Base-by-base conservation (phyloP, 148 eudicot genomes). In the Fallopia convolvulus region DNA sequence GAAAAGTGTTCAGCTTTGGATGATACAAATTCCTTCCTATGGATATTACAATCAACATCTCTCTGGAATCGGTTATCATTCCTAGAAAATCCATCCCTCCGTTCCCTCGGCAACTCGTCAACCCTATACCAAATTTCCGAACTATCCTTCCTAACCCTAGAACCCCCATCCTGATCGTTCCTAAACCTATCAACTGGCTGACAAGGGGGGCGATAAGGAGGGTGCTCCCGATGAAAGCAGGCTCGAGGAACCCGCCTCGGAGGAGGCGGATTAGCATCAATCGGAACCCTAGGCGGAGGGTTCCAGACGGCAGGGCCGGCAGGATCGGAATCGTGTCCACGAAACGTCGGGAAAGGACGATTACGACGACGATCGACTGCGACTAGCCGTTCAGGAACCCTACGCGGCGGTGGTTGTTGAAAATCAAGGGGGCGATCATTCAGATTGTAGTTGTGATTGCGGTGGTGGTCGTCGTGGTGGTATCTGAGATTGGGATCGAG, bases 371-470 rank as follows among this genome's bases (percentile, higher is more conserved):
- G 60, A 36, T 79, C 85, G 73, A 53, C 72, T 11, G 36, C 14
- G 48, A 52, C 70, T 30, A 76, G 80, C 63, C 83, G 79, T 61
- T 77, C 47, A 40, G 83, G 58, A 84, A 81, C 83, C 84, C 86
- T 84, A 77, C 85, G 78, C 1, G 85, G 78, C 1, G 85, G 82
- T 1, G 81, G 17, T 9, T 42, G 79, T 9, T 53, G 52, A 33
- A 78, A 82, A 15, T 70, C 75, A 46, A 77, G 20, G 55, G 2
- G 49, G 11, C 74, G 74, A 71, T 71, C 6, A 20, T 13, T 32
- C 20, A 32, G 72, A 68, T 68, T 68, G 42, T 41, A 26, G 49
- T 0, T 41, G 74, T 40, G 49, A 21, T 41, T 8, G 48, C 50
- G 49, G 26, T 70, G 17, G 46, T 70, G 44, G 73, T 26, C 3